Evolutionary conservation across 116 monocot species (phyloP), one percentile per base, ranked within the genome.

Genomic region (Zostera marina): DNA sequence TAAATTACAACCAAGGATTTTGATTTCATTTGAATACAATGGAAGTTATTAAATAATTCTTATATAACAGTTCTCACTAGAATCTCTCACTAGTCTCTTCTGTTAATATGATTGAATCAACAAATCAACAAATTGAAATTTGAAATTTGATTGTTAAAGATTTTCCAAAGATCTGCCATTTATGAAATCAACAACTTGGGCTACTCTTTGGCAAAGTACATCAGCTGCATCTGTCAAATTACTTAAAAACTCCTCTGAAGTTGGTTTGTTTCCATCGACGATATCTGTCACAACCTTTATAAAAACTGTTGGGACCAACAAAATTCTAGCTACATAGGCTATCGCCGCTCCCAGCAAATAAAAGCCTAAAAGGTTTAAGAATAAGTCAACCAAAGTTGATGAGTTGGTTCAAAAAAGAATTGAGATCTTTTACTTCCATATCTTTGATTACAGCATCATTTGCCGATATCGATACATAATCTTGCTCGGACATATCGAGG

Each of bases 231-330:
- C 75, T 13, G 77, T 64, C 45, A 94, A 67, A 55, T 94, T 94
- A 38, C 82, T 72, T 32, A 94, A 47, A 64, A 94, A 94, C 66
- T 94, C 94, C 56, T 92, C 92, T 6, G 85, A 66, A 8, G 88
- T 85, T n/a, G 94, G 94, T 56, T 94, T 94, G 16, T 94, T 85
- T 23, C 94, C 85, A 44, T 94, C 94, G 6, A 94, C 55, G 63
- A 94, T 75, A 59, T 94, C 94, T 7, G 94, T 94, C 47, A 94
- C 85, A n/a, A 88, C 94, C 77, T 94, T 94, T 46, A 94, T 42
- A 60, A 82, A 94, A 52, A 94, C 82, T 32, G 72, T 51, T 0
- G 94, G 94, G 17, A 80, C 80, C 0, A 81, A 85, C 32, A 88
- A 63, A 22, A 94, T 62, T 60, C 78, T 74, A 0, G 94, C 77